Conservation (phyloP, 1,139 yeast species). For the Geotrichum australiense region DNA sequence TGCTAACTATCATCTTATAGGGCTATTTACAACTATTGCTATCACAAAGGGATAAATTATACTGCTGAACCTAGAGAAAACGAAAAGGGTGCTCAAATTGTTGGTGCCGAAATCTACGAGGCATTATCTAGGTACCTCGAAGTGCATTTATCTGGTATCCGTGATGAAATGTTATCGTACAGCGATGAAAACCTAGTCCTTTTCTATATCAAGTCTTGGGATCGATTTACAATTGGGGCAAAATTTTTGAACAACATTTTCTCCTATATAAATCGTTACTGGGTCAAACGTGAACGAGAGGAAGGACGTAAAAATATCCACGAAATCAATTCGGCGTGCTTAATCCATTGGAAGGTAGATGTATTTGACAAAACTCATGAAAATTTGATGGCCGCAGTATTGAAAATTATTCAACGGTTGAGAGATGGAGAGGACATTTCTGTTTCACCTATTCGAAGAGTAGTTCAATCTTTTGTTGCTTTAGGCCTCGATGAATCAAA, state of each 20-base stretch:
- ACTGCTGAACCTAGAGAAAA: constrained; percentile 12
- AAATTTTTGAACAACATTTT: constrained; percentile 88
- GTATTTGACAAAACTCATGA: constrained; percentile 65
- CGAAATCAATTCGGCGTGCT: constrained; percentile 83
- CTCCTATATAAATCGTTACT: constrained; percentile 91
- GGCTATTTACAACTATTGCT: constrained; percentile 91
- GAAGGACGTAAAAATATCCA: constrained; percentile 90
- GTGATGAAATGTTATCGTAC: constrained; percentile 20
- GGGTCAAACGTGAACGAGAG: constrained; percentile 95
- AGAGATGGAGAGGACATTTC: constrained; percentile 74
- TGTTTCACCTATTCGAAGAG: constrained; percentile 58
- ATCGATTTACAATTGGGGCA: constrained; percentile 81
- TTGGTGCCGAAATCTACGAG: constrained; percentile 84
- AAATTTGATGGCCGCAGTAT: constrained; percentile 58
- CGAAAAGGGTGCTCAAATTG: constrained; percentile 41
- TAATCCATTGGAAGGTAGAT: constrained; percentile 81
- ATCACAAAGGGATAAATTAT: constrained; percentile 49
- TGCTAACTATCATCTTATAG: constrained; percentile 49
- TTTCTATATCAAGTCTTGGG: constrained; percentile 85
- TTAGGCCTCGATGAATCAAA: constrained; percentile 47
- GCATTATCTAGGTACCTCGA: constrained; percentile 62
- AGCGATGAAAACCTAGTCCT: constrained; percentile 63
- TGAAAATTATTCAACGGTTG: constrained; percentile 68
- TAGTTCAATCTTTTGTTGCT: constrained; percentile 71
- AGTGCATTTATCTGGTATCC: constrained; percentile 49